phyloP scores from a whole-genome alignment of 192 early-diverging fungal species.

The Dissophora globulifera region DNA sequence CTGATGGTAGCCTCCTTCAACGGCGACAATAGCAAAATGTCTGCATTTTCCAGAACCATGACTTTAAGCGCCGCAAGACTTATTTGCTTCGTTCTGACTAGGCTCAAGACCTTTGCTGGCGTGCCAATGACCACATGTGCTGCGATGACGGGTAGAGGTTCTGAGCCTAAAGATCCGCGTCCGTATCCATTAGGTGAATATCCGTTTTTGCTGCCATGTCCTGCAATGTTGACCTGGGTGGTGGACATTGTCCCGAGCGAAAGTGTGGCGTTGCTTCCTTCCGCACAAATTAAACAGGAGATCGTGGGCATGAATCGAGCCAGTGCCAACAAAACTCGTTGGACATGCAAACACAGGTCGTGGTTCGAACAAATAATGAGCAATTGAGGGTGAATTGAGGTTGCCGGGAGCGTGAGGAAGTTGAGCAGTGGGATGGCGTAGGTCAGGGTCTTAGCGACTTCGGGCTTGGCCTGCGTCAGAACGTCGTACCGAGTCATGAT shows the following conservation, averaged over 20 bases:
- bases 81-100: conserved; percentile 41
- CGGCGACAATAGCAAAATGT: conserved; percentile 33
- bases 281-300: conserved; percentile 42
- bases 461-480: conserved; percentile 43
- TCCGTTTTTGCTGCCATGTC: conserved; percentile 7
- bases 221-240: conserved; percentile 31
- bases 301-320: conserved; percentile 54
- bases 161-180: neutral
- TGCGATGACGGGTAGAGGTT: conserved; percentile 27
- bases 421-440: conserved; percentile 43
- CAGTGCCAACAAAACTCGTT: conserved; percentile 42
- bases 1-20: conserved; percentile 46
- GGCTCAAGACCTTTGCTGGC: conserved; percentile 30
- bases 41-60: conserved; percentile 47
- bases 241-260: conserved; percentile 45
- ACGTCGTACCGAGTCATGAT: conserved; percentile 50
- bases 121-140: conserved; percentile 50
- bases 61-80: conserved; percentile 31
- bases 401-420: conserved; percentile 39
- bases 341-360: conserved; percentile 44
- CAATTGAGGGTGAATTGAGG: conserved; percentile 46
- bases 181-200: neutral
- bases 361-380: conserved; percentile 46
- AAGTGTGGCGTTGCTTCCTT: conserved; percentile 40
- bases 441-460: conserved; percentile 48